Evolutionary conservation across 805 yeast genomes (phyloP).

Genomic region (Yarrowia sp.): DNA sequence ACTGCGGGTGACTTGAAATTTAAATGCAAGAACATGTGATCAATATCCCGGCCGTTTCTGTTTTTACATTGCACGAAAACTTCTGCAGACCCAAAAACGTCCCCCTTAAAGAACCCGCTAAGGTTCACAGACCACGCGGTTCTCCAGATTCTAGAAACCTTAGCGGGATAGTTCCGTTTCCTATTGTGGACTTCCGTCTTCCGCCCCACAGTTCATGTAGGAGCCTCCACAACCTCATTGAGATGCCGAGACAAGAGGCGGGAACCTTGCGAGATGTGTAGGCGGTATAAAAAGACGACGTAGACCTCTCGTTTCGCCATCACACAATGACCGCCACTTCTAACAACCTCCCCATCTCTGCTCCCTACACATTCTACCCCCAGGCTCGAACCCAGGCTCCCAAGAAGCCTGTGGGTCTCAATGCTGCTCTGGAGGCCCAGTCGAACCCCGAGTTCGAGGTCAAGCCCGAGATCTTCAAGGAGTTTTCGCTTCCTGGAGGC

Average conservation of each 20-base stretch:
- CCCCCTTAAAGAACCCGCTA: too few relatives aligned
- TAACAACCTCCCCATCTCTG: constrained; percentile 32
- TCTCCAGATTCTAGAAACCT: constrained; percentile 24
- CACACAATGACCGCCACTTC: constrained; percentile 10
- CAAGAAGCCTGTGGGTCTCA: constrained; percentile 34
- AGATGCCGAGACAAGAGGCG: too few relatives aligned
- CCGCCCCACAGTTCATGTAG: too few relatives aligned
- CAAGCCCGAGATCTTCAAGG: constrained; percentile 36
- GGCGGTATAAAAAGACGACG: background rate
- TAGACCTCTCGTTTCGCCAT: background rate
- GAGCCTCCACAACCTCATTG: too few relatives aligned
- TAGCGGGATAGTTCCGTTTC: constrained; percentile 2
- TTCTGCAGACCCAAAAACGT: too few relatives aligned
- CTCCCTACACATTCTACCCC: constrained; percentile 31
- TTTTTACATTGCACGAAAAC: too few relatives aligned
- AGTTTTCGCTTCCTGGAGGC: constrained; percentile 46
- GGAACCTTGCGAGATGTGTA: too few relatives aligned
- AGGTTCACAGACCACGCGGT: too few relatives aligned
- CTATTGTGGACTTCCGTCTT: constrained; percentile 7
- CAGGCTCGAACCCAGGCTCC: constrained; percentile 33
- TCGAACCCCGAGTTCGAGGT: constrained; percentile 32
- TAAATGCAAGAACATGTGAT: too few relatives aligned
- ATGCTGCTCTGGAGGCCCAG: constrained; percentile 36
- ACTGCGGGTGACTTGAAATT: too few relatives aligned
- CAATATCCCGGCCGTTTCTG: too few relatives aligned